These are phyloP conservation scores for Hortiboletus flavorubellus DNA, from an alignment of 768 basidiomycete genomes.

Conservation along the genomic window DNA sequence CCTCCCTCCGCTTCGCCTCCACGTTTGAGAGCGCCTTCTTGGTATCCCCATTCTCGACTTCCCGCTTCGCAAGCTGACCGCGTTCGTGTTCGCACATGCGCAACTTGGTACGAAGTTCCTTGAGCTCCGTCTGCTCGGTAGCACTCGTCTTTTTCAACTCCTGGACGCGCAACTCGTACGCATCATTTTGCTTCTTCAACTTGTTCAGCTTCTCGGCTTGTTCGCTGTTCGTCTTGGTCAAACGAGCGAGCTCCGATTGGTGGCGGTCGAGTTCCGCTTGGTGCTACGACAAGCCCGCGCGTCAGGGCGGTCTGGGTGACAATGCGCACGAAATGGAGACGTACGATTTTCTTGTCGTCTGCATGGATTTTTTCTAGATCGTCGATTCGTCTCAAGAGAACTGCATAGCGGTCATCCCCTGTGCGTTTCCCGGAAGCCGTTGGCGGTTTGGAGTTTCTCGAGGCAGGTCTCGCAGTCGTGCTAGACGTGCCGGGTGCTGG, in stretches of 20 bases:
- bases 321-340: constrained; percentile 10
- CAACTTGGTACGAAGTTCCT: constrained; percentile 57
- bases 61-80: constrained; percentile 47
- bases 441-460: constrained; percentile 26
- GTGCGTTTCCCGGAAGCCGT: constrained; percentile 16
- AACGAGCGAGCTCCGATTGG: constrained; percentile 51
- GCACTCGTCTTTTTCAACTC: constrained; percentile 52
- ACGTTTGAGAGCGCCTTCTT: constrained; percentile 47
- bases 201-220: constrained; percentile 54
- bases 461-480: constrained; percentile 20
- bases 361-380: constrained; percentile 59
- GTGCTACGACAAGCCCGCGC: constrained; percentile 40
- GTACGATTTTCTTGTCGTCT: constrained; percentile 64
- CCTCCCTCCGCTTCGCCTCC: constrained; percentile 53
- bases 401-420: constrained; percentile 46
- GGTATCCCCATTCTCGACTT: constrained; percentile 47
- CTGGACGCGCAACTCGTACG: constrained; percentile 55
- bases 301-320: background rate
- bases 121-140: constrained; percentile 58
- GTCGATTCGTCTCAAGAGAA: constrained; percentile 60
- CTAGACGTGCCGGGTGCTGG: constrained; percentile 37
- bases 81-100: constrained; percentile 57
- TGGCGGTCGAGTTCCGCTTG: constrained; percentile 56
- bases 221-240: constrained; percentile 47
- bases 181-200: constrained; percentile 58